These are phyloP conservation scores for Chrysosporium keratinophilum DNA, from an alignment of 2,329 filamentous ascomycete genomes.

Conservation along the genomic window DNA sequence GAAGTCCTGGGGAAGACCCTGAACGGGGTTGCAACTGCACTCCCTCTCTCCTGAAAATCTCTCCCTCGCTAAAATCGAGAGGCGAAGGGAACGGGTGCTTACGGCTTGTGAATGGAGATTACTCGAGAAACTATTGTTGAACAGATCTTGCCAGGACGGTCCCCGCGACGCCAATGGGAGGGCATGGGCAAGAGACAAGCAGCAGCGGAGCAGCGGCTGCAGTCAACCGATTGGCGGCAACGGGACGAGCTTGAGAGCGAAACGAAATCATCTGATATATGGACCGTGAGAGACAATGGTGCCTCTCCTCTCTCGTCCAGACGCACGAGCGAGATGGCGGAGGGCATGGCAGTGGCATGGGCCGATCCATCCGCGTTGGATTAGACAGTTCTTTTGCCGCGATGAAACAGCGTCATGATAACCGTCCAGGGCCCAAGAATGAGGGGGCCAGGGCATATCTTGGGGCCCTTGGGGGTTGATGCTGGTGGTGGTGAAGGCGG, in stretches of 20 bases:
- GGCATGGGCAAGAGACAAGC: neutral
- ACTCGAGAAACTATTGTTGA: neutral
- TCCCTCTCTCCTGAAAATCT: neutral
- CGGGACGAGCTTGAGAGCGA: neutral
- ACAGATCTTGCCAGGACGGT: neutral
- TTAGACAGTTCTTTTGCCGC: neutral
- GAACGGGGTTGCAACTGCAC: neutral
- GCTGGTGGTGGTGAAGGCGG: neutral
- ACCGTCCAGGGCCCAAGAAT: neutral
- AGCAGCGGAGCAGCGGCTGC: neutral
- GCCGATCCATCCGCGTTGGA: neutral
- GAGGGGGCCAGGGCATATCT: neutral
- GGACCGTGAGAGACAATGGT: neutral
- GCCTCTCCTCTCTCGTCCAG: neutral
- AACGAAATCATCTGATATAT: neutral
- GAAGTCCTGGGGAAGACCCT: no score
- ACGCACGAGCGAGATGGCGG: neutral
- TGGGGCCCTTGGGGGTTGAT: neutral
- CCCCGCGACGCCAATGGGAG: neutral
- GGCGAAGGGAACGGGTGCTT: neutral
- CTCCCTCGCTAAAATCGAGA: neutral
- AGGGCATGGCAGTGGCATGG: neutral
- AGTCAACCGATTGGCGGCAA: constrained; percentile 9
- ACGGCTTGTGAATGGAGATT: neutral
- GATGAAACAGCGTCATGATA: neutral